Base-by-base conservation (phyloP, 2,329 filamentous ascomycete species). In the Verticillium zaregamsianum region DNA sequence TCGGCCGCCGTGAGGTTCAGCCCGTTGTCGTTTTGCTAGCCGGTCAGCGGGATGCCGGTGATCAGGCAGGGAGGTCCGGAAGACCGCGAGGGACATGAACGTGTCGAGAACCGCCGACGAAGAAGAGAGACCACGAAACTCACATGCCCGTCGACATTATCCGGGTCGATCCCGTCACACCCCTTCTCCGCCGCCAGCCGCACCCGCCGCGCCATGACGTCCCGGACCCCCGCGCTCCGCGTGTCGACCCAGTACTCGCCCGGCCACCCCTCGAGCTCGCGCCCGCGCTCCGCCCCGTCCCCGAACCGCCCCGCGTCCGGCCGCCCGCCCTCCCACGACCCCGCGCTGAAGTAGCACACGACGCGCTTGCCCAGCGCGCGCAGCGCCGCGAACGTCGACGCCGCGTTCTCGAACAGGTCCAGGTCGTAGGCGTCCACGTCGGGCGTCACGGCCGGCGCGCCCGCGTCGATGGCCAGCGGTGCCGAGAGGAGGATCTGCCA, bases 321-420 rank as follows among this genome's bases (percentile, higher is more conserved):
- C 3, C 89, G 80, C 76, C 81, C 85, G 58, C 85, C 71, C 72
- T 92, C 90, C 67, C 83, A 90, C 7, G 84, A 88, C 1, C 90
- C 90, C 0, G 87, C 88, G 58, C 86, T 89, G 76, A 92, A 92
- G 74, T 92, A 92, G 77, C 90, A 92, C 62, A 92, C 87, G 59
- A 91, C 84, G 64, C 83, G 86, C 69, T 84, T 84, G 8, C 81
- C 82, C 6, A 76, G 71, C 58, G 83, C 84, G 62, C 81, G 77
- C 71, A 88, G 86, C 14, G 87, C 76, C 63, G 85, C 79, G 62
- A 89, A 70, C 2, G 71, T 72, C 14, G 64, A 58, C 2, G 62
- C 64, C 25, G 68, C 59, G 66, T 77, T 86, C 70, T 89, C 86
- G 71, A 83, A 89, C 55, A 89, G 73, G 14, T 81, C 77, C 0